These are phyloP conservation scores for Gamarada debralockiae DNA, from an alignment of 495 filamentous ascomycete species.

Conservation along the genomic window DNA sequence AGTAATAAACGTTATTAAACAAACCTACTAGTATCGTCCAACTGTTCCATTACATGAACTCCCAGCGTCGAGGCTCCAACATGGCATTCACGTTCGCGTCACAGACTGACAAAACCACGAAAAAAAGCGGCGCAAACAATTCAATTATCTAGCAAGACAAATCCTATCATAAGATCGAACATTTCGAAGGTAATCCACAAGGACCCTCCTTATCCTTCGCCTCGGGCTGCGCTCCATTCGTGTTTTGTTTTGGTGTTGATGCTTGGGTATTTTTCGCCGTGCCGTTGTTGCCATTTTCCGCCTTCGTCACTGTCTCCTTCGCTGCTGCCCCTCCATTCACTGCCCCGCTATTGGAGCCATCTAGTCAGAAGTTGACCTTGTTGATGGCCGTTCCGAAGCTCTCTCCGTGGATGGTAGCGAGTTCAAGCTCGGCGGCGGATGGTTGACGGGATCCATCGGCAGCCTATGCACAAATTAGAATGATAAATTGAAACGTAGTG, in stretches of 20 bases:
- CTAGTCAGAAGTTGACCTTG: conserved; percentile 81
- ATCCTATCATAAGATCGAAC: neutral
- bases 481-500: conserved; percentile 13
- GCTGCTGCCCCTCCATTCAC: too few relatives aligned
- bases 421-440: conserved; percentile 61
- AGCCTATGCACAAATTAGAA: conserved; percentile 33
- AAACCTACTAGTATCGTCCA: too few relatives aligned
- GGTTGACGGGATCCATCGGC: conserved; percentile 81
- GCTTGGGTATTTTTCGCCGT: too few relatives aligned
- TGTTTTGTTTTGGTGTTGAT: conserved; percentile 9
- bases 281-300: too few relatives aligned
- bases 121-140: too few relatives aligned
- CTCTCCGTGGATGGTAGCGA: conserved; percentile 81
- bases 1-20: too few relatives aligned
- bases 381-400: conserved; percentile 76
- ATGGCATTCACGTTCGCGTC: too few relatives aligned
- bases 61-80: too few relatives aligned
- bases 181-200: conserved; percentile 55
- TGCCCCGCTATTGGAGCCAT: conserved; percentile 39
- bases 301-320: too few relatives aligned
- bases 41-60: too few relatives aligned
- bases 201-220: conserved; percentile 46
- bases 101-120: too few relatives aligned
- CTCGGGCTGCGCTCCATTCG: conserved; percentile 26
- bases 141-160: too few relatives aligned